Base-by-base conservation (phyloP, 2,329 filamentous ascomycete species). In the Coniochaeta hoffmannii region DNA sequence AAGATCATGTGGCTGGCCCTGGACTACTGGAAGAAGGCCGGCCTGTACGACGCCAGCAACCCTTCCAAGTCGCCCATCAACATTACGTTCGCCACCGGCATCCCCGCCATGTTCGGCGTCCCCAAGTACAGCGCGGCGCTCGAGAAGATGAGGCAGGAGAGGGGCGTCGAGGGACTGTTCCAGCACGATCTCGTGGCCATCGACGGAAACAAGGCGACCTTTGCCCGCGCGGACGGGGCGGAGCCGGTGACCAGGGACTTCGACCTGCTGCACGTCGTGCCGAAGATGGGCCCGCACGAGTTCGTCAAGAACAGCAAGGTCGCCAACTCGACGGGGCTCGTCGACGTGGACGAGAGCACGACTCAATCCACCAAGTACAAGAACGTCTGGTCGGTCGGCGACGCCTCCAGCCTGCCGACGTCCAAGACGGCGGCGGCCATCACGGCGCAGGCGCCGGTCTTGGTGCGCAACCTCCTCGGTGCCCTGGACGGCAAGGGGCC, bases 1-100 rank as follows among this genome's bases (percentile, higher is more conserved):
- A 85, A 85, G 68, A 70, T 77, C 62, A 78, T 85, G 79, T 85
- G 81, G 81, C 73, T 85, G 15, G 81, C 81, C 1, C 68, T 83
- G 41, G 79, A 84, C 62, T 67, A 80, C 66, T 85, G 81, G 81
- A 81, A 78, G 67, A 68, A 69, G 30, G 70, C 71, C 0, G 80
- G 79, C 1, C 64, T 80, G 3, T 83, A 83, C 66, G 64, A 76
- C 54, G 62, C 73, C 1, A 57, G 59, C 54, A 69, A 72, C 53
- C 62, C 70, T 0, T 62, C 70, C 1, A 50, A 52, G 6, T 80
- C 78, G 0, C 62, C 72, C 2, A 75, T 83, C 62, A 70, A 76
- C 22, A 78, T 83, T 57, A 73, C 66, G 11, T 73, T 72, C 28
- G 69, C 70, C 10, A 73, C 70, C 24, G 70, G 70, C 12, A 61